Evolutionary conservation across 2,329 filamentous ascomycete genomes (phyloP).

Genomic region (Venturia asperata): DNA sequence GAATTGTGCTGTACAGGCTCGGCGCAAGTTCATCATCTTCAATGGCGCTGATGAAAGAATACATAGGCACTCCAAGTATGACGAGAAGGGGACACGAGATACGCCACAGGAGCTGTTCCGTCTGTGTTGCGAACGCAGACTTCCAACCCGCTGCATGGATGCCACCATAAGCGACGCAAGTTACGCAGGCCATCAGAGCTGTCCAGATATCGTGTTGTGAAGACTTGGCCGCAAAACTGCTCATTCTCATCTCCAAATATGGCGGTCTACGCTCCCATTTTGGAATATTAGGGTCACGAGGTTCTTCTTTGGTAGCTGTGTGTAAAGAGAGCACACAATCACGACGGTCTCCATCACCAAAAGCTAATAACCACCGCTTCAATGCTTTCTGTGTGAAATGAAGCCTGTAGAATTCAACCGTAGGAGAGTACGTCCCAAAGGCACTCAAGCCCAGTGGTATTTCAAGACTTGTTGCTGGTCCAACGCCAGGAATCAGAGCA

Average conservation of each 20-base stretch:
- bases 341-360: neutral
- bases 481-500: neutral
- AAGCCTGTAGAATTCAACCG: neutral
- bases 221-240: neutral
- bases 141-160: slow-evolving; percentile 27
- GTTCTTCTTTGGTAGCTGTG: no score
- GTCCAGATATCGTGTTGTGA: neutral
- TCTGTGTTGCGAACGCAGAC: slow-evolving; percentile 23
- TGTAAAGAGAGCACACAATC: no score
- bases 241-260: neutral
- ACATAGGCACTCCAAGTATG: neutral
- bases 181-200: neutral
- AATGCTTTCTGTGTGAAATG: slow-evolving; percentile 1
- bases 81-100: slow-evolving; percentile 7
- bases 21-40: neutral
- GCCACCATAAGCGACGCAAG: slow-evolving; percentile 24
- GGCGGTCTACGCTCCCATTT: neutral
- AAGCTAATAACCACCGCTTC: neutral
- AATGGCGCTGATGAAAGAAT: neutral
- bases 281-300: no score
- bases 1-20: no score
- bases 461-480: neutral
- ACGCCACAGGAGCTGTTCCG: slow-evolving; percentile 26
- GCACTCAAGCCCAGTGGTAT: neutral
- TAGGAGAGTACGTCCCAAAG: no score